Evolutionary conservation across 139 green algal genomes (phyloP).

Genomic region (Choricystis sp.): DNA sequence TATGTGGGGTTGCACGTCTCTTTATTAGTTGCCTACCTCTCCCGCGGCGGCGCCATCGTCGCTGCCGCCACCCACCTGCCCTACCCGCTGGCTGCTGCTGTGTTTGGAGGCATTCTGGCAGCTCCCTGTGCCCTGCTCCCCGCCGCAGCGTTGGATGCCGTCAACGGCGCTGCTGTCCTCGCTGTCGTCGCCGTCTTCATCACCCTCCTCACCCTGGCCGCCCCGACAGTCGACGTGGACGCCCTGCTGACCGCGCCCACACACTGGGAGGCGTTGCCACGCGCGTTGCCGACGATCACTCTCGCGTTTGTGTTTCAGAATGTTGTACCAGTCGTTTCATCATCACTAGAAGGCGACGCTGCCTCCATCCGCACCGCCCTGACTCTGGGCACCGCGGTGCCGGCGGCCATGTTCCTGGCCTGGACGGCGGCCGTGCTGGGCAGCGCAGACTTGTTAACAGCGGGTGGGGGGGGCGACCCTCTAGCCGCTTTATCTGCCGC

Average conservation of each 20-base stretch:
- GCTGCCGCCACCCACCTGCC: conserved; percentile 7
- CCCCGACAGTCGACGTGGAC: conserved; percentile 11
- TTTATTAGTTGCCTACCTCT: conserved; percentile 56
- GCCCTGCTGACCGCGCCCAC: conserved; percentile 11
- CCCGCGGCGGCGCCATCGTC: conserved; percentile 18
- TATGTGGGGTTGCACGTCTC: conserved; percentile 64
- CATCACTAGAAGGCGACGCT: conserved; percentile 26
- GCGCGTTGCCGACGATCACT: conserved; percentile 47
- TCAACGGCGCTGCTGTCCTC: conserved; percentile 31
- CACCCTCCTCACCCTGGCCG: conserved; percentile 24
- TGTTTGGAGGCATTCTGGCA: conserved; percentile 26
- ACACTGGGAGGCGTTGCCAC: conserved; percentile 39
- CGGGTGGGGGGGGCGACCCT: conserved; percentile 16
- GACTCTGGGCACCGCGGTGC: conserved; percentile 30
- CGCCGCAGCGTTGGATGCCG: conserved; percentile 20
- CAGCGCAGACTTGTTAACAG: neutral
- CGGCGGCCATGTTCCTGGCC: conserved; percentile 57
- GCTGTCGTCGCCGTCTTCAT: conserved; percentile 28
- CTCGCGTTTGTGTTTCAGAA: conserved; percentile 65
- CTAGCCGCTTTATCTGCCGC: conserved; percentile 8
- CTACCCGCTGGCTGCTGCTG: neutral
- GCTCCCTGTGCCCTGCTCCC: conserved; percentile 35
- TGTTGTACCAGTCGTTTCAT: conserved; percentile 33
- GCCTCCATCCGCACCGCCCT: conserved; percentile 34
- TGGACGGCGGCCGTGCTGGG: conserved; percentile 69